Conservation (phyloP, 106 monocot genomes). For the Dioscorea dumetorum region DNA sequence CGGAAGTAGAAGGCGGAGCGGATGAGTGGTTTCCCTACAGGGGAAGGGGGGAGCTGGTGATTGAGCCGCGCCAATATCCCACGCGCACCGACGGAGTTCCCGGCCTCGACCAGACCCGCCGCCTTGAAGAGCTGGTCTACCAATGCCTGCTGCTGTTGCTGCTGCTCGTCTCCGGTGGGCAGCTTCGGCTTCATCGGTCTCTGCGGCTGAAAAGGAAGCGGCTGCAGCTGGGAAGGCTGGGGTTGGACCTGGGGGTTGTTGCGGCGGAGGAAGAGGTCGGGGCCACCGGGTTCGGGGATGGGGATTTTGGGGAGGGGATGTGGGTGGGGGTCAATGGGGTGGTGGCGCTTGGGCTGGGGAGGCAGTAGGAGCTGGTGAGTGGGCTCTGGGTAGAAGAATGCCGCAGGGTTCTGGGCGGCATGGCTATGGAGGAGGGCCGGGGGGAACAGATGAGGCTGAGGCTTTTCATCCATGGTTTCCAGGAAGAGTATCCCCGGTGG, state of each 20-base stretch:
- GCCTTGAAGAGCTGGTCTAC: conserved; percentile 70
- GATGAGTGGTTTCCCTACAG: conserved; percentile 68
- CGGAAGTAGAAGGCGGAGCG: conserved; percentile 71
- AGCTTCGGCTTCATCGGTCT: conserved; percentile 20
- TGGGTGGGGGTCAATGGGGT: neutral
- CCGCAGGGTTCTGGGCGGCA: conserved; percentile 12
- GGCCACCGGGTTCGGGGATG: neutral
- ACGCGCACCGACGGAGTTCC: conserved; percentile 61
- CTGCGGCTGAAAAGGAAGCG: conserved; percentile 8
- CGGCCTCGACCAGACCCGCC: conserved; percentile 71
- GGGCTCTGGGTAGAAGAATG: neutral
- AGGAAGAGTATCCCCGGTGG: conserved; percentile 25
- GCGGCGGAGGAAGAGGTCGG: neutral
- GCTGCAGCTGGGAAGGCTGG: neutral
- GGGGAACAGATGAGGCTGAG: conserved; percentile 10
- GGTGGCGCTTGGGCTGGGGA: conserved; percentile 14
- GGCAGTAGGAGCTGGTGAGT: conserved; percentile 1
- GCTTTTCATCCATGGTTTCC: conserved; percentile 38
- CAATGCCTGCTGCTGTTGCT: conserved; percentile 39
- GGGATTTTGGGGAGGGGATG: neutral
- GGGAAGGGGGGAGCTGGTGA: conserved; percentile 68
- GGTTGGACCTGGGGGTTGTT: conserved; percentile 10
- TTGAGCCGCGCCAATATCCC: conserved; percentile 99
- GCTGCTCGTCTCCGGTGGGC: conserved; percentile 1
- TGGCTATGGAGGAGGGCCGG: neutral